Conservation (phyloP, 805 yeast genomes). For the Wickerhamiella sergipiensis region DNA sequence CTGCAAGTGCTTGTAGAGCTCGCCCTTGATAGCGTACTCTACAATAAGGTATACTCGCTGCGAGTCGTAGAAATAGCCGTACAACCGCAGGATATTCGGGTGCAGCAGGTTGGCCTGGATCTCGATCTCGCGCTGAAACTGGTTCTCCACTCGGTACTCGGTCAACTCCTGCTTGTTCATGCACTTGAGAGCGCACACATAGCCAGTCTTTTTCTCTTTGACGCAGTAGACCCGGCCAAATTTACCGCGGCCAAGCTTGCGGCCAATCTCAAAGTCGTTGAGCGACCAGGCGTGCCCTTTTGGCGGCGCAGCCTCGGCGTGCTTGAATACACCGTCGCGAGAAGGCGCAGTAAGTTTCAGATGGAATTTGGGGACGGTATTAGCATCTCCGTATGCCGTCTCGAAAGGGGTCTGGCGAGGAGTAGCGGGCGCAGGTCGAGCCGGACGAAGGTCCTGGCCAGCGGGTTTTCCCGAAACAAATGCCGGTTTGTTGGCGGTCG, state of each 20-base stretch:
- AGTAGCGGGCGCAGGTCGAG: not conserved
- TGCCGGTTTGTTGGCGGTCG: not conserved
- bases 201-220: conserved; percentile 58
- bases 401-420: not conserved
- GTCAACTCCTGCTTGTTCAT: conserved; percentile 75
- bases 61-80: conserved; percentile 74
- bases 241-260: conserved; percentile 81
- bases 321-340: not conserved
- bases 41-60: conserved; percentile 68
- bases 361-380: not conserved
- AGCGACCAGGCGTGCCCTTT: conserved; percentile 24
- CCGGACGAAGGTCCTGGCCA: not conserved
- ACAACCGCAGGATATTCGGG: conserved; percentile 64
- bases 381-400: not conserved
- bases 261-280: conserved; percentile 74
- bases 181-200: conserved; percentile 77
- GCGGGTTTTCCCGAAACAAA: not conserved
- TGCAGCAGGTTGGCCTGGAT: conserved; percentile 69
- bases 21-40: conserved; percentile 80
- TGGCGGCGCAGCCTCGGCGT: not conserved
- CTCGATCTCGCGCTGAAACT: conserved; percentile 81
- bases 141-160: conserved; percentile 65
- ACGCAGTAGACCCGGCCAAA: conserved; percentile 90
- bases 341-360: not conserved
- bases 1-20: conserved; percentile 61